Evolutionary conservation across 2,329 filamentous ascomycete species (phyloP), one percentile per base, ranked within the genome.

Genomic region (Fusarium pininemorale): DNA sequence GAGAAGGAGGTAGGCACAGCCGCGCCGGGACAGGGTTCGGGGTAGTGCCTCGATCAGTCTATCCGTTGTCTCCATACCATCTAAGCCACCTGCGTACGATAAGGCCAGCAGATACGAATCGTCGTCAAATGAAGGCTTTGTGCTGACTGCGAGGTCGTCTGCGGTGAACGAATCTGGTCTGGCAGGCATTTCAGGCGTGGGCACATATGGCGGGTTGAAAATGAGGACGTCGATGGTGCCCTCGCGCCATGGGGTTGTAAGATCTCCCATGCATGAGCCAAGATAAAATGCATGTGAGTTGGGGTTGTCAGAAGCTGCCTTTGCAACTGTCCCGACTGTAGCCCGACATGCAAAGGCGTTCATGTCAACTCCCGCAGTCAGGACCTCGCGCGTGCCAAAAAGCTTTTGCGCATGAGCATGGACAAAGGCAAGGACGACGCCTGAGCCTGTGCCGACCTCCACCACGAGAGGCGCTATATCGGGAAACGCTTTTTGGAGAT

Each of bases 161-260:
- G 75, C 77, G 5, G 58, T 42, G 45, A 79, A 81, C 57, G 67
- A 76, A 62, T 72, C 78, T 26, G 79, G 87, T 41, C 88, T 82
- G 30, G 83, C 81, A 3, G 96, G 95, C 67, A 97, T 84, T 45
- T 91, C 89, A 32, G 92, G 88, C 6, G 95, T 97, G 5, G 96
- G 96, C 20, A 99, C 96, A 81, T 99, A 99, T 1, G 96, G 96
- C 60, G 96, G 96, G 80, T 99, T 99, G 87, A 98, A 99, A 35
- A 99, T 88, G 71, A 99, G 87, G 16, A 99, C 88, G 80, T 99
- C 96, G 10, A 97, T 88, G 18, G 56, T 65, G 6, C 87, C 85
- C 0, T 84, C 79, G 13, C 88, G 87, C 45, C 97, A 83, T 2
- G 91, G 85, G 6, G 88, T 82, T 9, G 88, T 87, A 2, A 99